Evolutionary conservation across 805 yeast species (phyloP), one percentile per base, ranked within the genome.

Genomic region (Millerozyma miso): DNA sequence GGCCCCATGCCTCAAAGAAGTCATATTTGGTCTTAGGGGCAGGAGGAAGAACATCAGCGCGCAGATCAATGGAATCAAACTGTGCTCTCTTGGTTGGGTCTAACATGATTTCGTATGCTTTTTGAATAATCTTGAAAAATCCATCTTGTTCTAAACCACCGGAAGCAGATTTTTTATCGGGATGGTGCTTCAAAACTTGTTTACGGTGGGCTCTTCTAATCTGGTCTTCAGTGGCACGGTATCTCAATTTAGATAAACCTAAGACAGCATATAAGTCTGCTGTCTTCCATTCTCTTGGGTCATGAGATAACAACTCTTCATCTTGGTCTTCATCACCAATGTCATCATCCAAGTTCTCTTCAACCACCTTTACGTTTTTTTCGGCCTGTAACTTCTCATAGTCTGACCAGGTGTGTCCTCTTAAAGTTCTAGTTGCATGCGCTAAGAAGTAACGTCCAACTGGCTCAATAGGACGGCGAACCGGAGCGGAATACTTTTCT

Each of bases 331-430:
- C 90, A 58, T 89, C 95, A 23, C 84, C 78, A 56, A 81, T 78
- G 53, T 82, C 83, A 42, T 80, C 86, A 46, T 77, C 80, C 45
- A 63, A 68, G 48, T 77, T 60, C 54, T 78, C 84, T 55, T 86
- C 95, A 48, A 80, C 79, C 44, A 69, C 68, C 56, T 77, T 76
- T 58, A 86, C 95, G 67, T 87, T 87, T 69, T 80, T 82, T 62
- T 84, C 95, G 47, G 96, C 96, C 76, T 90, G 95, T 53, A 89
- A 73, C 65, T 85, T 83, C 72, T 93, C 99, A 60, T 80, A 93
- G 71, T 93, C 98, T 43, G 97, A 88, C 96, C 97, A 93, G 39
- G 98, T 88, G 73, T 95, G 97, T 65, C 96, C 96, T 71, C 96
- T 83, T 56, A 90, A 76, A 42, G 95, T 80, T 76, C 99, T 86